Conservation (phyloP, 2,329 filamentous ascomycete species). For the Verruconis gallopava region DNA sequence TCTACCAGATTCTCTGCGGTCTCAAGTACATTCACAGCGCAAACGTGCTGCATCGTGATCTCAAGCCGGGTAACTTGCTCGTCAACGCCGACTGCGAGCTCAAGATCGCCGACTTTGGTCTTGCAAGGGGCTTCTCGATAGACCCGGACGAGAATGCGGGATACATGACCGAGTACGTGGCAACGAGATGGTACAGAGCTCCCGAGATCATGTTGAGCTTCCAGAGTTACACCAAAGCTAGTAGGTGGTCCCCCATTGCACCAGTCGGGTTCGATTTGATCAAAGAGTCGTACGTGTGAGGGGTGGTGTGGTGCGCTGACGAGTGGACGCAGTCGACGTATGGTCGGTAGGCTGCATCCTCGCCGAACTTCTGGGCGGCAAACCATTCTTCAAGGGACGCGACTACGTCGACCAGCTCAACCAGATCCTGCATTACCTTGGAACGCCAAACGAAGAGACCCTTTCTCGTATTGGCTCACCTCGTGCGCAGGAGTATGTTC, state of each 20-base stretch:
- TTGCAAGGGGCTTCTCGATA: constrained; percentile 91
- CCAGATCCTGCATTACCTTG: constrained; percentile 96
- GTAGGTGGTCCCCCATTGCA: constrained; percentile 45
- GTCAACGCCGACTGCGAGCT: constrained; percentile 99
- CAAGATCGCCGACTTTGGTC: constrained; percentile 97
- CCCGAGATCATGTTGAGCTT: constrained; percentile 99
- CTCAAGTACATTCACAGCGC: constrained; percentile 99
- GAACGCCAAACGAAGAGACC: constrained; percentile 91
- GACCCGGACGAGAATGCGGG: constrained; percentile 97
- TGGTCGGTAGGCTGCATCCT: constrained; percentile 99
- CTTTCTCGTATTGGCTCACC: constrained; percentile 87
- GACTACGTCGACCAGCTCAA: constrained; percentile 99
- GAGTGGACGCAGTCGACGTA: constrained; percentile 68
- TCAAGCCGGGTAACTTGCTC: constrained; percentile 93
- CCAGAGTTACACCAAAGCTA: constrained; percentile 99
- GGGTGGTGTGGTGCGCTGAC: too few species aligned
- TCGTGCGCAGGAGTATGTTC: constrained; percentile 93
- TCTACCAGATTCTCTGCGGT: constrained; percentile 98
- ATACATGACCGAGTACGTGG: constrained; percentile 99
- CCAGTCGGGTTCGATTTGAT: not conserved
- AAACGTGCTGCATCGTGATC: constrained; percentile 89
- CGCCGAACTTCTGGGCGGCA: constrained; percentile 85
- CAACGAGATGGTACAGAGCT: constrained; percentile 95
- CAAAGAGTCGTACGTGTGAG: not conserved
- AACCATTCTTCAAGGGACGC: constrained; percentile 97